Conservation (phyloP, 805 yeast genomes). For the Zygoascus biomembranicola region DNA sequence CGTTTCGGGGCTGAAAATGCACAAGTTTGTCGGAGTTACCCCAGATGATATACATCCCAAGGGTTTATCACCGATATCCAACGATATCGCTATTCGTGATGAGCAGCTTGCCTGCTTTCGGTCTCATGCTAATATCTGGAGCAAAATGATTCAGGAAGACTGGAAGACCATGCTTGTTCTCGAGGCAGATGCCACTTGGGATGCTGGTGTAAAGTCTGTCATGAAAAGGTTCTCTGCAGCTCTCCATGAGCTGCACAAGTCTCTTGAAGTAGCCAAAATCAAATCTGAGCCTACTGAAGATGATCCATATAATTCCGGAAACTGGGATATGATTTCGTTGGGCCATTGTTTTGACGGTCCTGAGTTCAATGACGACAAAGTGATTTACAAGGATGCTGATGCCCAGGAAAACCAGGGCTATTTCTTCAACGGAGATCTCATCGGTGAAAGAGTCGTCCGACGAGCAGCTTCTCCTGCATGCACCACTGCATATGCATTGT, state of each 20-base stretch:
- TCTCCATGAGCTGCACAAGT: not conserved
- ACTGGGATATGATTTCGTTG: slow-evolving; percentile 12
- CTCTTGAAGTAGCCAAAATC: not conserved
- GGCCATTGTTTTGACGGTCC: slow-evolving; percentile 9
- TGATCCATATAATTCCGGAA: slow-evolving; percentile 9
- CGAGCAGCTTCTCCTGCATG: slow-evolving; percentile 7
- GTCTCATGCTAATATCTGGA: slow-evolving; percentile 8
- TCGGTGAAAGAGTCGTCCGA: slow-evolving; percentile 9
- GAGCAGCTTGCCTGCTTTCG: slow-evolving; percentile 5
- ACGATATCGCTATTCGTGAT: not conserved
- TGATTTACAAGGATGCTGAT: slow-evolving; percentile 8
- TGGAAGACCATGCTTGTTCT: slow-evolving; percentile 5
- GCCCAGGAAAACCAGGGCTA: slow-evolving; percentile 1
- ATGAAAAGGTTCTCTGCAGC: slow-evolving; percentile 3
- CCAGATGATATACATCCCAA: not conserved
- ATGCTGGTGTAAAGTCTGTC: not conserved
- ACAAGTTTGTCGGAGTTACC: slow-evolving; percentile 3
- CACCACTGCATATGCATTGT: slow-evolving; percentile 12
- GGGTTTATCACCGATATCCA: slow-evolving; percentile 8
- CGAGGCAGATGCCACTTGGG: slow-evolving; percentile 11
- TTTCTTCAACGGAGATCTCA: slow-evolving; percentile 1
- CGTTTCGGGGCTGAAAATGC: slow-evolving; percentile 4
- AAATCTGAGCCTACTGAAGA: slow-evolving; percentile 2
- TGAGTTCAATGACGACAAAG: not conserved
- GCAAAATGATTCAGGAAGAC: slow-evolving; percentile 6